Base-by-base conservation (phyloP, 129 eudicot species). In the Oenanthe sinensis region DNA sequence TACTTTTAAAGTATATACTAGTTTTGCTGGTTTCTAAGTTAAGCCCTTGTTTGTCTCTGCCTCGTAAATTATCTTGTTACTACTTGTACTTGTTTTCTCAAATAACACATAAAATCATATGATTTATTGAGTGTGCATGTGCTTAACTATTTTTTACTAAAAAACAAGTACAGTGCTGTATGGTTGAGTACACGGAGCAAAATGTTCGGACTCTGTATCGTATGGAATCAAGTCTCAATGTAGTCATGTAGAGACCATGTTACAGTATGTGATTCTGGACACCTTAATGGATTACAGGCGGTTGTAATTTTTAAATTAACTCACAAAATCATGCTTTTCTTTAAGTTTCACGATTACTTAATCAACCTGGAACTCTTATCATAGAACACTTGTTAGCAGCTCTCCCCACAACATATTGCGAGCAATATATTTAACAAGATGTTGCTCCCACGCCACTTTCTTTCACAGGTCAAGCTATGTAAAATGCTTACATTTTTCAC, bases 31-130 rank as follows among this genome's bases (percentile, higher is more conserved):
- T 48, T 75, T 37, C 15, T 33, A 63, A 48, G 76, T 30, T 13
- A 26, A 40, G 49, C 24, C 48, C 43, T 75, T 74, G 75, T 49
- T 75, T 30, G 40, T 40, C 75, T 75, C 45, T 54, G 16, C 77
- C 60, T 74, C 46, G 77, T 74, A 74, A 50, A 74, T 45, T 52
- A 71, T 55, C 62, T 60, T 73, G 83, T 72, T 36, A 71, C 75
- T 70, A 12, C 37, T 9, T 69, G 26, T 6, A 40, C 30, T 77
- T 77, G 72, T 62, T 74, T 24, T 45, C 1, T 22, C 12, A 26
- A 24, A 39, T 74, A 44, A 24, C 24, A 10, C n/a, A 4, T 28
- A 8, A 74, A 71, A n/a, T 74, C n/a, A 74, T 44, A 45, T 24
- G 60, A 44, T 72, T 74, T 45, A 73, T 44, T 74, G 60, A 19